phyloP scores from a whole-genome alignment of 139 green algal genomes.

The Ostreobium quekettii region DNA sequence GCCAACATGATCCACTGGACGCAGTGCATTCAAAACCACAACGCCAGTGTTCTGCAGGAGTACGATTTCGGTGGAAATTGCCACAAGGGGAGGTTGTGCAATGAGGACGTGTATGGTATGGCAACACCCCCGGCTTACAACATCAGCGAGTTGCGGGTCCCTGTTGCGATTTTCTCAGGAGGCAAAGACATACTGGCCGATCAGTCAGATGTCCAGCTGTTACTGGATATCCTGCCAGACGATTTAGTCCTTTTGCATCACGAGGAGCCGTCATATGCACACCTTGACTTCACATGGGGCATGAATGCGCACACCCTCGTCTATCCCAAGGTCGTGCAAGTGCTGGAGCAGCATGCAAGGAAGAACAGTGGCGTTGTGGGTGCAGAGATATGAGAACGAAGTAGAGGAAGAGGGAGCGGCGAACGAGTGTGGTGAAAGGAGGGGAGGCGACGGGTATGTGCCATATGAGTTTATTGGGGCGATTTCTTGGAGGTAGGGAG shows the following conservation, averaged over 20 bases:
- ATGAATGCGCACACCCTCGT: conserved; percentile 4
- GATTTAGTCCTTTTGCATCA: background rate
- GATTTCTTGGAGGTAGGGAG: too few species aligned
- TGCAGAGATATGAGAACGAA: too few species aligned
- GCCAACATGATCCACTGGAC: conserved; percentile 6
- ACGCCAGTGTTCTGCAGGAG: background rate
- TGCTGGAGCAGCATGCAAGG: background rate
- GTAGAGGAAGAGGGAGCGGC: too few species aligned
- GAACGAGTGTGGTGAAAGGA: too few species aligned
- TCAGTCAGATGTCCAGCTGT: background rate
- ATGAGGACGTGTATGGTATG: conserved; percentile 2
- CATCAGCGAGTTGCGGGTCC: conserved; percentile 4
- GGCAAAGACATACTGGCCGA: conserved; percentile 14
- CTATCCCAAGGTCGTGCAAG: background rate
- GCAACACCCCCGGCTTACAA: conserved; percentile 2
- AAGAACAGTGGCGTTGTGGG: too few species aligned
- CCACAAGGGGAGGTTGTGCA: conserved; percentile 1
- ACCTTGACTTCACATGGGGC: conserved; percentile 11
- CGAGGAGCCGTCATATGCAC: background rate
- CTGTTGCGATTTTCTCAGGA: background rate
- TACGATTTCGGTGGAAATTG: conserved; percentile 14
- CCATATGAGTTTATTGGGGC: too few species aligned
- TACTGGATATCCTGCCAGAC: background rate
- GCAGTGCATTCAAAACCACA: background rate
- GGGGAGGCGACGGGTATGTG: too few species aligned